phyloP scores from a whole-genome alignment of 2,329 filamentous ascomycete species.

The Bretziella fagacearum region DNA sequence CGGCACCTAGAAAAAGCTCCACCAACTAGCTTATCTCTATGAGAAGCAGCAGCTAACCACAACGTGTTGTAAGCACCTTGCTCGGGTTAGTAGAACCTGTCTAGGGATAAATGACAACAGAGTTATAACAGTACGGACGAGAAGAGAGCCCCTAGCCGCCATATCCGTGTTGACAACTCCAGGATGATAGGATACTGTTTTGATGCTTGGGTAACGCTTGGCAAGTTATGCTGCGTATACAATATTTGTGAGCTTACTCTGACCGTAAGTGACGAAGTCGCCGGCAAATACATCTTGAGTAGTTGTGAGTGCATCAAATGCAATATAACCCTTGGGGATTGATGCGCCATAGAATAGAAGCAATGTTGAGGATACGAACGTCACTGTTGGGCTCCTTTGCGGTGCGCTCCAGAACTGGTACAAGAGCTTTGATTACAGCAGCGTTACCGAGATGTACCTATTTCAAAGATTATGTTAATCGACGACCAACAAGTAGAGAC shows the following conservation, averaged over 20 bases:
- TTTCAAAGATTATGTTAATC: too few relatives aligned
- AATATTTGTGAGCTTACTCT: neutral
- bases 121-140: neutral
- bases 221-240: neutral
- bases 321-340: neutral
- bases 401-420: neutral
- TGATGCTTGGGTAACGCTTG: neutral
- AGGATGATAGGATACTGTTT: neutral
- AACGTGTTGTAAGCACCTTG: neutral
- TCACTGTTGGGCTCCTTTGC: neutral
- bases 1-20: neutral
- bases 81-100: neutral
- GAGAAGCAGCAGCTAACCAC: neutral
- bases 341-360: neutral
- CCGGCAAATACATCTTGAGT: neutral
- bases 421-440: neutral
- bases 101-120: neutral
- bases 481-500: too few relatives aligned
- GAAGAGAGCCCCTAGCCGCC: neutral
- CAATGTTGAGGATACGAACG: neutral
- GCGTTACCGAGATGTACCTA: neutral
- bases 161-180: neutral
- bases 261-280: neutral
- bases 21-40: neutral
- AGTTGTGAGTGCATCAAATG: neutral